Evolutionary conservation across 1,284 basidiomycete species (phyloP), one percentile per base, ranked within the genome.

Genomic region (Chalciporus sp.): DNA sequence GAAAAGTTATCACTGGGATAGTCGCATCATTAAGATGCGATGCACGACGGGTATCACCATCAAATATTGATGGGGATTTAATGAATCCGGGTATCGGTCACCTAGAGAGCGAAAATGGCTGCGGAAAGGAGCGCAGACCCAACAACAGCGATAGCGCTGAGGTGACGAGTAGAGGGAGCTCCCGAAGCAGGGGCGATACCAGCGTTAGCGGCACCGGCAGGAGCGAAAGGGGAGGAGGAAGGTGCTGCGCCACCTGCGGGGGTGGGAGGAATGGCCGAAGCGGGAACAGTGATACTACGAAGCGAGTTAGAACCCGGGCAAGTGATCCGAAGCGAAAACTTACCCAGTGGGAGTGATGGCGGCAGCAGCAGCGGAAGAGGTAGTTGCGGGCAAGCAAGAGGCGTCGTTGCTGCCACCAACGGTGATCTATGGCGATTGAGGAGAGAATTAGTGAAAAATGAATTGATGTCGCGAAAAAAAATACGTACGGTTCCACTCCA

Each of bases 401-500:
- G 68, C 53, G 62, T 85, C 76, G 57, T 65, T 64, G 69, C 81
- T 80, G 28, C 57, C 52, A 44, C 64, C 71, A 48, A 91, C 76
- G 42, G 76, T 81, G 59, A 88, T 73, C 88, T 90, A 53, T 61
- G 31, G 37, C 44, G 4, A 20, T 7, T 8, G 20, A 39, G 49
- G 26, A 29, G 7, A 42, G 47, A 23, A 12, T 41, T 8, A 49
- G 28, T n/a, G 5, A 44, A 42, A 12, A 43, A 35, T 17, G 19
- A 17, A 35, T n/a, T 1, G 1, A 1, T 17, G 19, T 39, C 7
- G 3, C 16, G 23, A 23, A 6, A 17, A 23, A 35, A 44, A 55
- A 49, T 20, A 68, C 83, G 63, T 56, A 90, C 88, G 11, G 60
- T 60, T 49, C 74, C 75, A 60, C 80, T 83, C 88, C 87, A 92